Conservation (phyloP, 2,329 filamentous ascomycete species). For the Volutella citrinella region DNA sequence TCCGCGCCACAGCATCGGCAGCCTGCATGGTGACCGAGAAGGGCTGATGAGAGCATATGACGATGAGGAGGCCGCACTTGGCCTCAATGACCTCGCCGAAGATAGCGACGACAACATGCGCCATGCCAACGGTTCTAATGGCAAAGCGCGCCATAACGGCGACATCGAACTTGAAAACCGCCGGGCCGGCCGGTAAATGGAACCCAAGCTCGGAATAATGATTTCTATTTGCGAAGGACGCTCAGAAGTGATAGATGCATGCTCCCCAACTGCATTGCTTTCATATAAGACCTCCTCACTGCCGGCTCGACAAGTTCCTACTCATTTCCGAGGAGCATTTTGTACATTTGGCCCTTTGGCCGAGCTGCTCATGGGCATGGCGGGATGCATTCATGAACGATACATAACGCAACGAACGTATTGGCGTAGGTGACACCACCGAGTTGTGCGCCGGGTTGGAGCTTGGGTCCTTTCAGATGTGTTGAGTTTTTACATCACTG, state of each 20-base stretch:
- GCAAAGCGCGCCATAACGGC: conserved; percentile 39
- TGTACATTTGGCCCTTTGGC: conserved; percentile 27
- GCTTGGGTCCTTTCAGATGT: conserved; percentile 16
- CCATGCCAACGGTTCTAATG: conserved; percentile 39
- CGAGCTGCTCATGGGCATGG: conserved; percentile 15
- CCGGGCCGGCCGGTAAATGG: too few species aligned
- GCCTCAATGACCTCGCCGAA: conserved; percentile 74
- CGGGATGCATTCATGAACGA: conserved; percentile 20
- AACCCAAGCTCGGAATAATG: too few species aligned
- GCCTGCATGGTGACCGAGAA: conserved; percentile 67
- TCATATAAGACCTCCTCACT: too few species aligned
- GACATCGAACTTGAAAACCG: conserved; percentile 51
- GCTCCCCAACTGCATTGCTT: too few species aligned
- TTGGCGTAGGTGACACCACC: conserved; percentile 21
- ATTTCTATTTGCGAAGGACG: too few species aligned
- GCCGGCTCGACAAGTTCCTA: too few species aligned
- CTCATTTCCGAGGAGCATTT: too few species aligned
- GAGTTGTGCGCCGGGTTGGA: conserved; percentile 16
- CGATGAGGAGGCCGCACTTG: conserved; percentile 73
- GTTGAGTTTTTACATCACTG: conserved; percentile 22
- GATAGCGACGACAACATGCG: conserved; percentile 65
- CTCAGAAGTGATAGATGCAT: too few species aligned
- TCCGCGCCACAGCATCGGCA: conserved; percentile 63
- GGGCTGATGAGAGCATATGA: conserved; percentile 88
- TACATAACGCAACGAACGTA: conserved; percentile 17